phyloP scores from a whole-genome alignment of 352 stramenopile species.

The Pythium monospermum region DNA sequence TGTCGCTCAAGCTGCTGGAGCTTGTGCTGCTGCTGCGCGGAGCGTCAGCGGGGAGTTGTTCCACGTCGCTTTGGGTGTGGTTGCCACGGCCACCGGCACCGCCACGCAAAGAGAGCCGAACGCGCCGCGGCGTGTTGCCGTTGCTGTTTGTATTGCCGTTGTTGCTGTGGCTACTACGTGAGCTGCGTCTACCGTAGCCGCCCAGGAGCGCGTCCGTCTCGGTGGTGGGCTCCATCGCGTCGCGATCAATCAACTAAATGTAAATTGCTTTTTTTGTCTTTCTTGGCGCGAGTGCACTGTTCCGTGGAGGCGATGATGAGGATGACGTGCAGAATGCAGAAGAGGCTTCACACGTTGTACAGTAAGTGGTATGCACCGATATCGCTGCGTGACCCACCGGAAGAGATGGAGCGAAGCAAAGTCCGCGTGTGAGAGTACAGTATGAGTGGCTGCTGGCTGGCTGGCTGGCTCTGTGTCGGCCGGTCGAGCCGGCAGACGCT shows the following conservation, averaged over 20 bases:
- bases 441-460: no score
- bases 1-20: conserved; percentile 17
- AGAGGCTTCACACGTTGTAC: no score
- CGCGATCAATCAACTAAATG: no score
- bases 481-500: no score
- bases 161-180: conserved; percentile 16
- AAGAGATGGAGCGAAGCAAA: no score
- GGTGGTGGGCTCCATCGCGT: conserved; percentile 30
- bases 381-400: no score
- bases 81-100: conserved; percentile 1
- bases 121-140: conserved; percentile 8
- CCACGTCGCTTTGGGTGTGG: background rate
- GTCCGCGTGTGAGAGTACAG: no score
- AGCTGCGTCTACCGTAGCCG: no score
- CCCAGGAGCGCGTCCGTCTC: conserved; percentile 46
- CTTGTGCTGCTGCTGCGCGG: conserved; percentile 14
- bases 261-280: no score
- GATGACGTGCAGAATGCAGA: no score
- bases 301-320: background rate
- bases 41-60: conserved; percentile 5
- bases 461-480: no score
- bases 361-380: no score
- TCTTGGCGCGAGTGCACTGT: background rate
- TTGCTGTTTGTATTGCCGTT: conserved; percentile 6
- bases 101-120: conserved; percentile 13